A percentile compares a stretch with the other conserved stretches of the same genome.
Conservation (phyloP, 169 alveolate species). For the Amoebophrya sp. region DNA sequence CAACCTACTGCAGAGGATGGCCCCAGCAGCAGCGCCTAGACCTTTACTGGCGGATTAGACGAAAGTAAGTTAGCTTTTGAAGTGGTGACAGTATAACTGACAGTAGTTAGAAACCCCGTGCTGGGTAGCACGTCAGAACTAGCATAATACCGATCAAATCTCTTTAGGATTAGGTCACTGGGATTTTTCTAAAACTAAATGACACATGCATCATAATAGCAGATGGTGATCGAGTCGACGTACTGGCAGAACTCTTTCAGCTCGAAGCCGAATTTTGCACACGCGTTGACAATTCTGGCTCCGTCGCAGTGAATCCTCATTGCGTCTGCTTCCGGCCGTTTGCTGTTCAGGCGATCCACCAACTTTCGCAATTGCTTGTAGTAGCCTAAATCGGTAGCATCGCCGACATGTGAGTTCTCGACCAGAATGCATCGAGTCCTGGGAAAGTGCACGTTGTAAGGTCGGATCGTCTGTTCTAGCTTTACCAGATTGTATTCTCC, state of each 20-base stretch:
- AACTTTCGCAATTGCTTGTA: neutral
- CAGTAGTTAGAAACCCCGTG: too few species aligned
- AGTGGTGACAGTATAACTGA: too few species aligned
- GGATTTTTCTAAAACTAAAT: too few species aligned
- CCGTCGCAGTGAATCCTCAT: neutral
- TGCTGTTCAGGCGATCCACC: neutral
- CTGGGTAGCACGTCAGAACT: too few species aligned
- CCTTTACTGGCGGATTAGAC: too few species aligned
- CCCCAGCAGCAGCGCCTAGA: neutral
- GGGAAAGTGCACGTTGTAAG: constrained; percentile 21
- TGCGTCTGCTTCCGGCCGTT: neutral
- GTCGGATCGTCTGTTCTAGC: neutral
- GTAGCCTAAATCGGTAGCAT: neutral
- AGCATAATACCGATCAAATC: too few species aligned
- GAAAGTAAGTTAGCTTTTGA: too few species aligned
- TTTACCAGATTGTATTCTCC: neutral
- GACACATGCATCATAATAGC: too few species aligned
- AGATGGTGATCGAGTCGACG: neutral
- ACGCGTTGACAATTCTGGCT: neutral
- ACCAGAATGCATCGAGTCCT: neutral
- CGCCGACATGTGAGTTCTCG: neutral
- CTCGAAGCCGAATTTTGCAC: neutral
- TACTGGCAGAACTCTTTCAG: neutral
- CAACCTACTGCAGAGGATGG: neutral
- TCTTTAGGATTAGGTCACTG: too few species aligned